phyloP scores from a whole-genome alignment of 192 early-diverging fungal genomes.

The Linnemannia schmuckeri region DNA sequence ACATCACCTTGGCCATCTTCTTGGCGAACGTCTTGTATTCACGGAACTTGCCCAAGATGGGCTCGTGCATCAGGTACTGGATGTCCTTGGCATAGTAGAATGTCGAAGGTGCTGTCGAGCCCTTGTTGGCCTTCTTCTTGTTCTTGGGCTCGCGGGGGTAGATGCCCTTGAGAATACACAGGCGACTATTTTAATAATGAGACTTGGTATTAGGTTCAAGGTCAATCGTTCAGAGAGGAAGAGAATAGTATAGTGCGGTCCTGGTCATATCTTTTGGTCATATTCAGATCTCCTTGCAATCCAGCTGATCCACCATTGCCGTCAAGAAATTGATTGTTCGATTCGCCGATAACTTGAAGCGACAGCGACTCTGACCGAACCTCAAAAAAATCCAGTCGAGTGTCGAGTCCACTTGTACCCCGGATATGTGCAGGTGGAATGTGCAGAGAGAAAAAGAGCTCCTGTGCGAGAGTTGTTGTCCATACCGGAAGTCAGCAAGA shows the following conservation, averaged over 20 bases:
- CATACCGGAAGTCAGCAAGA: conserved; percentile 92
- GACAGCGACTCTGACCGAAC: not conserved
- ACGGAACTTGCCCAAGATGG: conserved; percentile 91
- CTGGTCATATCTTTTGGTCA: not conserved
- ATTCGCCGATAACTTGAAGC: not conserved
- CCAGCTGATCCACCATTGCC: not conserved
- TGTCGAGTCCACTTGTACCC: not conserved
- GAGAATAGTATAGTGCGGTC: not conserved
- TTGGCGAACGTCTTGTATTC: conserved; percentile 91
- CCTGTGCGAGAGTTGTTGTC: not conserved
- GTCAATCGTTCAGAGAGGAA: not conserved
- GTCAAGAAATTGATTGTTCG: not conserved
- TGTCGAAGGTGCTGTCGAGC: conserved; percentile 87
- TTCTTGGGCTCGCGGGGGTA: conserved; percentile 96
- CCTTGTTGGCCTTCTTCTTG: conserved; percentile 94
- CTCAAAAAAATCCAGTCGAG: not conserved
- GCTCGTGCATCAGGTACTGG: conserved; percentile 94
- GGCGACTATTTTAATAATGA: conserved; percentile 68
- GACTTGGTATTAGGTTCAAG: not conserved
- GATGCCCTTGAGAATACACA: conserved; percentile 99
- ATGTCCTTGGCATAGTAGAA: conserved; percentile 98
- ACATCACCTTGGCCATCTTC: conserved; percentile 89
- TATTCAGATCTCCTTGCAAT: not conserved
- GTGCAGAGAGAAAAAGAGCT: not conserved
- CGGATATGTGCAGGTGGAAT: not conserved